These are phyloP conservation scores for Ammopiptanthus mongolicus DNA, from an alignment of 306 rosid genomes.

Conservation along the genomic window DNA sequence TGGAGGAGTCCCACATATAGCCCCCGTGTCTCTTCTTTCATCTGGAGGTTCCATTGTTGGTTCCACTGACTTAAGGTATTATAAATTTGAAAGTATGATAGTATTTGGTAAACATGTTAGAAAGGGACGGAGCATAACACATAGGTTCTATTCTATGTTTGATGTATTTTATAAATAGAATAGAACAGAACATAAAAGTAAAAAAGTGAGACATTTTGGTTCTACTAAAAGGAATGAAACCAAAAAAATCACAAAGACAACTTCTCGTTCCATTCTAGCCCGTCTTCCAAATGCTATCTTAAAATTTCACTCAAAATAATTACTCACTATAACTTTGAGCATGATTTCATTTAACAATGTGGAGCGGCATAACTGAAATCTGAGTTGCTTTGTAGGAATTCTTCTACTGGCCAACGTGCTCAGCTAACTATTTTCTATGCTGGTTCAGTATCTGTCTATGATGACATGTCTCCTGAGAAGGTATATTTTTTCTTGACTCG, in stretches of 20 bases:
- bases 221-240: too few species aligned
- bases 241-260: too few species aligned
- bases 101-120: too few species aligned
- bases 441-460: constrained; percentile 76
- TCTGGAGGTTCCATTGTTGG: constrained; percentile 54
- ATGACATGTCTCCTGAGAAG: constrained; percentile 79
- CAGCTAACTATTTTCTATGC: constrained; percentile 85
- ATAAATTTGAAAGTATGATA: not conserved
- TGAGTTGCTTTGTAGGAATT: constrained; percentile 36
- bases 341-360: not conserved
- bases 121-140: too few species aligned
- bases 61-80: constrained; percentile 71
- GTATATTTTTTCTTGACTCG: constrained; percentile 24
- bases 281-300: too few species aligned
- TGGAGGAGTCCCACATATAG: constrained; percentile 24
- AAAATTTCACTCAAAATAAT: not conserved
- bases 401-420: constrained; percentile 43
- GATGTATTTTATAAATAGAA: too few species aligned
- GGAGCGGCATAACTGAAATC: not conserved
- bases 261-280: too few species aligned
- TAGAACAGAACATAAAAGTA: too few species aligned
- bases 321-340: not conserved
- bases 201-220: too few species aligned
- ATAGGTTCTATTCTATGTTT: too few species aligned
- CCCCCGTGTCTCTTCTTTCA: constrained; percentile 45